Evolutionary conservation across 495 filamentous ascomycete genomes (phyloP), one percentile per base, ranked within the genome.

Genomic region (Hypoxylon rickii): DNA sequence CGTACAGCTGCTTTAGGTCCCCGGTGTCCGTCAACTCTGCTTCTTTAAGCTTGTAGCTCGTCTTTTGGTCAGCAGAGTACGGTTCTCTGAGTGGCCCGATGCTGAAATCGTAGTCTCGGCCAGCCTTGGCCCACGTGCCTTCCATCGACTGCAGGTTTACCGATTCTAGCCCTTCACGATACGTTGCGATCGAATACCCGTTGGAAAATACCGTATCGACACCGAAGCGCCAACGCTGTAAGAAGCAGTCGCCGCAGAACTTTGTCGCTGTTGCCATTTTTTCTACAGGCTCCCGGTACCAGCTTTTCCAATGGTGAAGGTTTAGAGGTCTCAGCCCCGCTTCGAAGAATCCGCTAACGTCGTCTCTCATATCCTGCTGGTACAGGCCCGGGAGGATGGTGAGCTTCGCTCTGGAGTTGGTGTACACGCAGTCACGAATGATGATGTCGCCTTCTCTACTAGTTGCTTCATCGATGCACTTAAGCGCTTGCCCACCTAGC

Each of bases 281-380:
- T 44, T 80, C 76, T 3, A 86, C 71, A 22, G 84, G 82, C 18
- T 65, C 68, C 4, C 47, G 43, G 44, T 70, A 73, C 68, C 76
- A 74, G 18, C 75, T 79, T 66, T 84, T 86, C 83, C 83, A 86
- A 69, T 88, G 84, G 65, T 89, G 86, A 41, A 89, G 70, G 44
- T 79, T 83, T 20, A 86, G 66, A 1, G 82, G 79, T 56, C 70
- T 71, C 44, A 74, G 71, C 12, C 83, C 84, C 18, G 78, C 79
- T 66, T 89, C 86, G 61, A 81, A 87, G 20, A 87, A 77, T 40
- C 86, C 85, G 13, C 83, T 80, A 2, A 79, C 70, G 26, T 86
- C 84, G 13, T 79, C 78, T 33, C 69, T 71, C 58, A 87, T 72
- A 59, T 89, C 85, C 67, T 86, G 81, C 73, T 87, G 85, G 66